A percentile compares a stretch with the other conserved stretches of the same genome.
Evolutionary conservation across 495 filamentous ascomycete genomes (phyloP).

Genomic region (Xylaria flabelliformis): DNA sequence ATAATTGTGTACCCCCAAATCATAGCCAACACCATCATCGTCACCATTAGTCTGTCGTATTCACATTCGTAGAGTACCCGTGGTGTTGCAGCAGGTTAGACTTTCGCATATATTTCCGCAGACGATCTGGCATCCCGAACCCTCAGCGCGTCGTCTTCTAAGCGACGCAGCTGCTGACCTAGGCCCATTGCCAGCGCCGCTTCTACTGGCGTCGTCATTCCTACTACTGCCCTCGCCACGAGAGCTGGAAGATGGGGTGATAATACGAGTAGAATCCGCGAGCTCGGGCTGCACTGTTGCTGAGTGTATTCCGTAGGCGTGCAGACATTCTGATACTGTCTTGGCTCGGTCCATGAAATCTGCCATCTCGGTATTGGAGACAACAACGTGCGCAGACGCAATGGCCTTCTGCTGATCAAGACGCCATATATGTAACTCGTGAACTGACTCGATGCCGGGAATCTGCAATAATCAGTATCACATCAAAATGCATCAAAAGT

Average conservation of each 20-base stretch:
- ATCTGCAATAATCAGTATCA: constrained; percentile 49
- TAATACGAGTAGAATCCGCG: constrained; percentile 16
- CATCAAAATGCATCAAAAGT: not conserved
- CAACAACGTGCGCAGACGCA: constrained; percentile 83
- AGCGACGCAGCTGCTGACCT: constrained; percentile 32
- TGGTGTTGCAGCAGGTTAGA: constrained; percentile 40
- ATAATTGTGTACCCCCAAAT: not conserved
- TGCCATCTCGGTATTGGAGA: constrained; percentile 62
- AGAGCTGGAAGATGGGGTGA: not conserved
- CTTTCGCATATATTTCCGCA: constrained; percentile 44
- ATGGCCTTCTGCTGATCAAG: constrained; percentile 88
- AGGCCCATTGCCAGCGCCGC: not conserved
- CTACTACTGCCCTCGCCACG: constrained; percentile 7
- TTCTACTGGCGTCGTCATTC: constrained; percentile 1
- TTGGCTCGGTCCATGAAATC: constrained; percentile 82
- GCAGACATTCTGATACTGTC: constrained; percentile 79
- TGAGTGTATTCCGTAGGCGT: constrained; percentile 92
- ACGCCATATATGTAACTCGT: constrained; percentile 95
- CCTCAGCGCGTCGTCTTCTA: constrained; percentile 37
- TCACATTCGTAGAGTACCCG: constrained; percentile 30
- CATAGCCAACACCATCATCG: not conserved
- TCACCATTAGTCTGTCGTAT: not conserved
- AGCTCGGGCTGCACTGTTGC: constrained; percentile 89
- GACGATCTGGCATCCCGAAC: constrained; percentile 37
- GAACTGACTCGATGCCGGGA: constrained; percentile 79